Percentiles rank a stretch among this genome's conserved stretches.
Conservation (phyloP, 805 yeast genomes). For the Metschnikowia peoriensis region DNA sequence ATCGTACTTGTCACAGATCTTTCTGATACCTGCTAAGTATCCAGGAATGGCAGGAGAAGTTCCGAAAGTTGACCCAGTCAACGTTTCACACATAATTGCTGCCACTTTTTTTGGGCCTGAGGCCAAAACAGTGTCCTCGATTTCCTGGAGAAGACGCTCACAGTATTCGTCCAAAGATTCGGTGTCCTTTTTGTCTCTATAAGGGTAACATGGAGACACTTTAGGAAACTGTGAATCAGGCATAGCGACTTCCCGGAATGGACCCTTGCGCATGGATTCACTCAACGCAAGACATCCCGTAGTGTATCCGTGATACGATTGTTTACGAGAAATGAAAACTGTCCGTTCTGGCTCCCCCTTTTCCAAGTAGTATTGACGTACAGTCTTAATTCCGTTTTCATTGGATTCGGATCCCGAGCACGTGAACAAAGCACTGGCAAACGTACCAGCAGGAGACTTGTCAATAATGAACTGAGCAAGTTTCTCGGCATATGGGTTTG, state of each 20-base stretch:
- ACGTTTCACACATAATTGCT: constrained; percentile 24
- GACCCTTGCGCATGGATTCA: constrained; percentile 10
- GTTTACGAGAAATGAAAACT: constrained; percentile 14
- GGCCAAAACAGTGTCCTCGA: constrained; percentile 14
- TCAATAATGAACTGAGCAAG: constrained; percentile 17
- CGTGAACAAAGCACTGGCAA: constrained; percentile 18
- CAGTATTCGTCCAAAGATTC: constrained; percentile 13
- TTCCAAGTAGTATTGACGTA: constrained; percentile 17
- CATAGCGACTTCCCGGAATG: constrained; percentile 12
- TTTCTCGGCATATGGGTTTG: constrained; percentile 16
- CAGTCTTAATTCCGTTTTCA: constrained; percentile 20
- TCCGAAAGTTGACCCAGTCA: constrained; percentile 28
- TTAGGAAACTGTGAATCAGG: constrained; percentile 13
- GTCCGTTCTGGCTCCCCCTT: constrained; percentile 18
- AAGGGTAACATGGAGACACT: constrained; percentile 17
- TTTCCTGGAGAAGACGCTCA: constrained; percentile 13
- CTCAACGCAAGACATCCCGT: constrained; percentile 17
- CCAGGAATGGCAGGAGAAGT: constrained; percentile 21
- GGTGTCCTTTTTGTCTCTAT: constrained; percentile 12
- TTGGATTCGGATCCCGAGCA: constrained; percentile 20
- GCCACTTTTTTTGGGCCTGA: constrained; percentile 21
- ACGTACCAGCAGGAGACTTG: constrained; percentile 16
- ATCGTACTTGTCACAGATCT: constrained; percentile 51
- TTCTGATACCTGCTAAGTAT: constrained; percentile 36
- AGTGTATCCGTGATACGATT: constrained; percentile 20